Evolutionary conservation across 1,284 basidiomycete species (phyloP), one percentile per base, ranked within the genome.

Genomic region (Cutaneotrichosporon curvatum): DNA sequence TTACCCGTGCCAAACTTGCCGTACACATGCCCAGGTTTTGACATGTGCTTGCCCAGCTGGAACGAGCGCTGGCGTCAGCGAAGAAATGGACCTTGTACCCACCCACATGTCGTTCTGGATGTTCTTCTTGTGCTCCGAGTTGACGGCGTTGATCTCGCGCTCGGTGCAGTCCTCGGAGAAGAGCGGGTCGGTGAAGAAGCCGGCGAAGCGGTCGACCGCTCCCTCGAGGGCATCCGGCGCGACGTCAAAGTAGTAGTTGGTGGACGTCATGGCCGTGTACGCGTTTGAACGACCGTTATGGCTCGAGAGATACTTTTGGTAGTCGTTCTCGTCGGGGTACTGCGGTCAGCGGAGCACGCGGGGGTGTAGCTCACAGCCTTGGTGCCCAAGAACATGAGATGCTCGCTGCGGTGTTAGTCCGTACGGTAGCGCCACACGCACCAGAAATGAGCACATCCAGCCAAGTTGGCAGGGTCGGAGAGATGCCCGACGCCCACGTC

Each of bases 121-220:
- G 67, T 98, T 98, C 77, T 98, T 98, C 76, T 90, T 91, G 78
- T 98, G 87, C 68, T 99, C 95, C 1, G 91, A 96, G 67, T 98
- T 86, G 31, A 99, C 95, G 1, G 95, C 95, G 58, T 92, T 91
- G 57, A 97, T 81, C 73, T 99, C 95, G 38, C 95, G 81, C 44
- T 85, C 81, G 0, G 94, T 94, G 68, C 94, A 94, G 15, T 87
- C 88, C 54, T 68, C 67, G 30, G 87, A 75, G 65, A 99, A 98
- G 43, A 95, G 78, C 0, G 95, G 95, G 33, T 83, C 85, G 59
- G 87, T 84, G 74, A 99, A 98, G 76, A 98, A 98, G 2, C 83
- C 84, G 0, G 92, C 79, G 70, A 98, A 98, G 23, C 92, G 84
- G 58, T 88, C 81, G 9, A 99, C 78, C 1, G 94, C 91, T 35